These are phyloP conservation scores for Dictyostelium brefeldianum DNA, from an alignment of 78 protist genomes.

Conservation along the genomic window DNA sequence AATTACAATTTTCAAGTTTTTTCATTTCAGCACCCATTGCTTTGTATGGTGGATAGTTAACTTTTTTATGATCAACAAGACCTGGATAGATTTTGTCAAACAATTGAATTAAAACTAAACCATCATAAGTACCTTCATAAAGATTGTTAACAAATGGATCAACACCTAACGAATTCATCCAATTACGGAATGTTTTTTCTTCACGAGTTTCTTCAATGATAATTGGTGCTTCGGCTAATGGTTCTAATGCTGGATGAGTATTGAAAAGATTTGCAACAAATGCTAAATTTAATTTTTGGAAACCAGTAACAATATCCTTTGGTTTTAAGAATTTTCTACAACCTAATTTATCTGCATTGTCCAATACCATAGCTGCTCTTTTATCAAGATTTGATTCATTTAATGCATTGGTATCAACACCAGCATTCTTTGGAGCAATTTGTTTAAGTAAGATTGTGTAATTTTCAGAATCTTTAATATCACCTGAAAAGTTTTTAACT, in stretches of 20 bases:
- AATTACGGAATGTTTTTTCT: slow-evolving; percentile 94
- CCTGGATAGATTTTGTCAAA: slow-evolving; percentile 96
- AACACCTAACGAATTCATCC: slow-evolving; percentile 97
- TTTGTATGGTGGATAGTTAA: slow-evolving; percentile 83
- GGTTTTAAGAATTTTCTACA: slow-evolving; percentile 91
- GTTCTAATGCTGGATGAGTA: slow-evolving; percentile 92
- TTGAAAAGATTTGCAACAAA: slow-evolving; percentile 98
- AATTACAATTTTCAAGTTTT: slow-evolving; percentile 90
- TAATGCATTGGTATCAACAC: slow-evolving; percentile 83
- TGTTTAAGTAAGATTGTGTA: slow-evolving; percentile 95
- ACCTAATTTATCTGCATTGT: slow-evolving; percentile 93
- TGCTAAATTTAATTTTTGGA: slow-evolving; percentile 95
- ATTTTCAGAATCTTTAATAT: slow-evolving; percentile 87
- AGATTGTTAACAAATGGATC: slow-evolving; percentile 90
- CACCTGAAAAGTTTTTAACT: slow-evolving; percentile 92
- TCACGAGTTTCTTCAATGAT: slow-evolving; percentile 94
- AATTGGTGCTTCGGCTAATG: slow-evolving; percentile 68
- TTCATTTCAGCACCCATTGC: slow-evolving; percentile 81
- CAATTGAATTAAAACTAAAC: slow-evolving; percentile 91
- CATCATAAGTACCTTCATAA: slow-evolving; percentile 93
- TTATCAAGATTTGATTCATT: slow-evolving; percentile 44
- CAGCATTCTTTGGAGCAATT: slow-evolving; percentile 85
- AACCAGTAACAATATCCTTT: slow-evolving; percentile 90
- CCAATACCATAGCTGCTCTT: slow-evolving; percentile 93
- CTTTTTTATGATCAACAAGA: slow-evolving; percentile 86